phyloP scores from a whole-genome alignment of 75 land plant species.

The Ceratopteris richardii region DNA sequence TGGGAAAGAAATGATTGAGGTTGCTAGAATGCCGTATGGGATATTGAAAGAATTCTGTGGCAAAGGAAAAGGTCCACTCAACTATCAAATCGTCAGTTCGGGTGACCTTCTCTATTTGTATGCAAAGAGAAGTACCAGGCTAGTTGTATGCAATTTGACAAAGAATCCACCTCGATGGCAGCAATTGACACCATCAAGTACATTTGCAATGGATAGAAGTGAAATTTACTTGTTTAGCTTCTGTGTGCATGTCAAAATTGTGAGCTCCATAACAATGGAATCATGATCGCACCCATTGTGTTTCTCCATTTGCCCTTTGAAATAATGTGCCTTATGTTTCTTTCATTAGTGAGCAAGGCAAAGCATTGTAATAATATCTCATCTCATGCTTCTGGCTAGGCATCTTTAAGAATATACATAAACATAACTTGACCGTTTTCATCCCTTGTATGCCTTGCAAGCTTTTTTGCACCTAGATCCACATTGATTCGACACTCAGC shows the following conservation, averaged over 20 bases:
- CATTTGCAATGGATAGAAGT: conserved; percentile 2
- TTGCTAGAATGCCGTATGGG: conserved; percentile 18
- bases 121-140: conserved; percentile 14
- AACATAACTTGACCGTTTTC: too few species aligned
- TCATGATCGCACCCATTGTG: too few species aligned
- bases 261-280: background rate
- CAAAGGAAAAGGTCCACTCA: conserved; percentile 17
- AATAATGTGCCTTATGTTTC: too few species aligned
- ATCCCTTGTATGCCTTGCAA: too few species aligned
- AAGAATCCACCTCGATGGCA: conserved; percentile 15
- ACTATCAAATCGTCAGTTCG: conserved; percentile 17
- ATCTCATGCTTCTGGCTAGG: too few species aligned
- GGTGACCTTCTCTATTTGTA: conserved; percentile 24
- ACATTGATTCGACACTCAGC: too few species aligned
- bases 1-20: conserved; percentile 15
- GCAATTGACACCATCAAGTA: background rate
- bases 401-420: too few species aligned
- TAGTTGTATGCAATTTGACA: conserved; percentile 16
- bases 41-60: conserved; percentile 16
- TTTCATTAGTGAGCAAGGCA: too few species aligned
- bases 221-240: conserved; percentile 1
- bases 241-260: background rate
- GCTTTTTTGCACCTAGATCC: too few species aligned
- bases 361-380: too few species aligned
- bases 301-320: too few species aligned